Percentiles rank a stretch among this genome's conserved stretches.
Evolutionary conservation across 2,329 filamentous ascomycete species (phyloP).

Genomic region (Cytospora mali): DNA sequence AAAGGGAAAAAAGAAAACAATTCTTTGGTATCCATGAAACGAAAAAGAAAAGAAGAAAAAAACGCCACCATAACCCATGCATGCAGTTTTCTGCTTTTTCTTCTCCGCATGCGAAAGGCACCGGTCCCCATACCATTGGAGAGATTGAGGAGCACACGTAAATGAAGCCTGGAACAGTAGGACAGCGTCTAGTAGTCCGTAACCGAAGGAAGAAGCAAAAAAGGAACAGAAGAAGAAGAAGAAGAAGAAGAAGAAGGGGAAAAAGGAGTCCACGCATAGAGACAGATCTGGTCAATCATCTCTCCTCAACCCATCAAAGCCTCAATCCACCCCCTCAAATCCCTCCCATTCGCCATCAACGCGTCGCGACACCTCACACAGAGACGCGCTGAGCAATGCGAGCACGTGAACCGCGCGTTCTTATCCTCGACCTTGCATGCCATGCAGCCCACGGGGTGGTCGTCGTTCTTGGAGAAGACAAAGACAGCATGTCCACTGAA

Average conservation of each 20-base stretch:
- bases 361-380: constrained; percentile 51
- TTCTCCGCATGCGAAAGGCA: neutral
- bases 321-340: constrained; percentile 48
- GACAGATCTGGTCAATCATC: too few relatives aligned
- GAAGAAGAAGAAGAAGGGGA: neutral
- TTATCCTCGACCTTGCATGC: constrained; percentile 51
- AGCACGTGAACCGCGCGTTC: constrained; percentile 50
- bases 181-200: too few relatives aligned
- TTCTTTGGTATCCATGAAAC: constrained; percentile 24
- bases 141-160: neutral
- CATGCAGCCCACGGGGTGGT: constrained; percentile 57
- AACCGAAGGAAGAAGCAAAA: neutral
- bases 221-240: neutral
- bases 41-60: too few relatives aligned
- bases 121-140: neutral
- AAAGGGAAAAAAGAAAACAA: neutral
- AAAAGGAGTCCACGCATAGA: neutral
- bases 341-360: constrained; percentile 45
- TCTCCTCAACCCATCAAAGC: neutral
- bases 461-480: constrained; percentile 50
- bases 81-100: constrained; percentile 3
- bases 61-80: constrained; percentile 10
- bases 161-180: too few relatives aligned
- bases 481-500: constrained; percentile 52
- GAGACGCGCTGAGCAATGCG: constrained; percentile 55